Base-by-base conservation (phyloP, 352 stramenopile genomes). In the Globisporangium emineosum region DNA sequence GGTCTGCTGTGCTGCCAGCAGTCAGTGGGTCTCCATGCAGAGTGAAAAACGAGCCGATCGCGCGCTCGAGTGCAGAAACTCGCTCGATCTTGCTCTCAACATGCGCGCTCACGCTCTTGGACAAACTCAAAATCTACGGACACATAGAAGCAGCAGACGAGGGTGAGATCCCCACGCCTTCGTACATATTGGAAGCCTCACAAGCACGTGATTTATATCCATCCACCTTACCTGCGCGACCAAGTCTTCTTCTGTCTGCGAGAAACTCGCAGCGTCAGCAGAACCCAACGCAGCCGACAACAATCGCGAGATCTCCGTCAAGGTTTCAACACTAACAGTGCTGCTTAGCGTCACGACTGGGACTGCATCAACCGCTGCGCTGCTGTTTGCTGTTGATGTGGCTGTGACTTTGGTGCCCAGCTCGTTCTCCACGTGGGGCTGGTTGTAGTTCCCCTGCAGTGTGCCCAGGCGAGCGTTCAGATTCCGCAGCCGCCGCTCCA, bases 41-140 rank as follows among this genome's bases (percentile, higher is more conserved):
- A 27, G 30, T 8, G 29, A 78, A 58, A 43, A 83, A 83, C 23
- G 68, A 74, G 7, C 37, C 59, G 5, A 81, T 59, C 1, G 43
- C 21, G 3, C 45, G 47, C 10, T 74, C 64, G 2, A 81, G 51
- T 25, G 57, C 59, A 2, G 51, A n/a, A 6, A 69, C 21, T 1
- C 53, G 62, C 19, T 55, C 33, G 1, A 51, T 60, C 5, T 15
- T 50, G 0, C 35, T 40, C 17, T 77, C 60, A 6, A 73, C 27
- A 2, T 47, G 29, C 3, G 12, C 7, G 13, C 57, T 56, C 1
- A 65, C 35, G 37, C 59, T 35, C 17, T 70, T 67, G 1, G 67
- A 37, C 2, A 82, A 37, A 15, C 70, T 53, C 17, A 69, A n/a
- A 2, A 66, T 51, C 64, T 73, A 19, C 2, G 3, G n/a, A 9